phyloP scores from a whole-genome alignment of 2,329 filamentous ascomycete species.

The Sporothrix phasma region DNA sequence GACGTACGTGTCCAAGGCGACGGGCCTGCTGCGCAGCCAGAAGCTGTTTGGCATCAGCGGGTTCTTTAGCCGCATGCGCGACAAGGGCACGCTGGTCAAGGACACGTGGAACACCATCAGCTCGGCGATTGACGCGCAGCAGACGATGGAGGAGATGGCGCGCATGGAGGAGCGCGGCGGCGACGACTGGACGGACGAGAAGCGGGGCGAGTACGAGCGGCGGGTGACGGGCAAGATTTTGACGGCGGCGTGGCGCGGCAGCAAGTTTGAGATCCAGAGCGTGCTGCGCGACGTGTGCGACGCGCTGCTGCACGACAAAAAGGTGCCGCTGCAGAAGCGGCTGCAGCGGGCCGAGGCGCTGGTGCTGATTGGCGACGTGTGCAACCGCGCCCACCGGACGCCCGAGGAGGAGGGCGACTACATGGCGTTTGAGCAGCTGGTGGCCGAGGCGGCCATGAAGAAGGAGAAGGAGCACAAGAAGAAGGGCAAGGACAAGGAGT shows the following conservation, averaged over 20 bases:
- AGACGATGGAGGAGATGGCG: constrained; percentile 99
- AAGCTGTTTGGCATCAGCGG: constrained; percentile 94
- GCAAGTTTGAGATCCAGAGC: constrained; percentile 96
- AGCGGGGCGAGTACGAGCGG: constrained; percentile 89
- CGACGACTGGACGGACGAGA: constrained; percentile 97
- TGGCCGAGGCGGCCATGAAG: constrained; percentile 91
- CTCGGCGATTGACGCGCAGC: constrained; percentile 90
- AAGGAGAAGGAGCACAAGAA: constrained; percentile 77
- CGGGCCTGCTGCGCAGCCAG: constrained; percentile 81
- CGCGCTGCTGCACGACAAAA: constrained; percentile 67
- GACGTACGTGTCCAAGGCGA: constrained; percentile 82
- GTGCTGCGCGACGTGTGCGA: constrained; percentile 94
- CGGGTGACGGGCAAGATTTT: constrained; percentile 96
- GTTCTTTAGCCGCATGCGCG: constrained; percentile 87
- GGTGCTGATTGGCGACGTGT: constrained; percentile 80
- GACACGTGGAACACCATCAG: constrained; percentile 98
- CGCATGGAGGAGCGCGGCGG: constrained; percentile 89
- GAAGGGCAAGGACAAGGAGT: constrained; percentile 38
- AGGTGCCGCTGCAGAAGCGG: constrained; percentile 71
- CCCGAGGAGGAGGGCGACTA: constrained; percentile 97
- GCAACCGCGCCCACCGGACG: constrained; percentile 72
- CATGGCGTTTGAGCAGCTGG: constrained; percentile 96
- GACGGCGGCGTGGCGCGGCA: constrained; percentile 89
- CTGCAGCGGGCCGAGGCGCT: constrained; percentile 85
- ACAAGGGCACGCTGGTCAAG: constrained; percentile 94